A percentile compares a stretch with the other conserved stretches of the same genome.
These are phyloP conservation scores for Amylocarpus encephaloides DNA, from an alignment of 2,329 filamentous ascomycete species.

Conservation along the genomic window DNA sequence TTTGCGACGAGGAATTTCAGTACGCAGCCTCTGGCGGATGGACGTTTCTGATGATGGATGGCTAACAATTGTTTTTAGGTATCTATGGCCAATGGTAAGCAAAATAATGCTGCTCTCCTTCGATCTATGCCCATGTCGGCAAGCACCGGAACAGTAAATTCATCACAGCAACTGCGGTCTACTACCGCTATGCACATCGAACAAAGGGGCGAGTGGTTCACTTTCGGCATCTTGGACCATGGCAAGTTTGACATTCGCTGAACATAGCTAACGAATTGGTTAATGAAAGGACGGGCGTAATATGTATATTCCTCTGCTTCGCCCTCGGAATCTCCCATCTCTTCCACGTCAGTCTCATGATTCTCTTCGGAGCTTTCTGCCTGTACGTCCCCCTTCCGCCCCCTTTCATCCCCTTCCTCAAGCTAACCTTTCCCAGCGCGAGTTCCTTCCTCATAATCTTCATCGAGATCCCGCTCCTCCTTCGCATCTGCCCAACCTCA, in stretches of 20 bases:
- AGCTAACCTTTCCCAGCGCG: conserved; percentile 41
- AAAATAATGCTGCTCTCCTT: conserved; percentile 2
- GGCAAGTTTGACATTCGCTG: not conserved
- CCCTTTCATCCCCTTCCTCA: not conserved
- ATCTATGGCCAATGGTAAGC: conserved; percentile 73
- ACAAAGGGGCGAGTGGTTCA: no score
- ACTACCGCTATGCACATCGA: no score
- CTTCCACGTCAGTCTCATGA: conserved; percentile 46
- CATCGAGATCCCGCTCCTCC: conserved; percentile 85
- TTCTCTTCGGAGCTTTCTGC: conserved; percentile 42
- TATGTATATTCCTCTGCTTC: conserved; percentile 66
- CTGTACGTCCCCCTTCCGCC: conserved; percentile 39
- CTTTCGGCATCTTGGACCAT: not conserved
- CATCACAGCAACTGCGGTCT: not conserved
- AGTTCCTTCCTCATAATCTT: conserved; percentile 73
- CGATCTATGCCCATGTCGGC: not conserved
- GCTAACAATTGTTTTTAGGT: conserved; percentile 40
- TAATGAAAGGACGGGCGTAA: conserved; percentile 54
- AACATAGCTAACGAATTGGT: conserved; percentile 12
- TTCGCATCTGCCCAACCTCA: conserved; percentile 96
- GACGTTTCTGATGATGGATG: not conserved
- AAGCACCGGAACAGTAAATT: not conserved
- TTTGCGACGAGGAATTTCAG: conserved; percentile 70
- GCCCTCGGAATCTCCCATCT: conserved; percentile 64
- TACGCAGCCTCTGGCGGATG: conserved; percentile 37